phyloP scores from a whole-genome alignment of 2,329 filamentous ascomycete genomes.

The Didymella glomerata region DNA sequence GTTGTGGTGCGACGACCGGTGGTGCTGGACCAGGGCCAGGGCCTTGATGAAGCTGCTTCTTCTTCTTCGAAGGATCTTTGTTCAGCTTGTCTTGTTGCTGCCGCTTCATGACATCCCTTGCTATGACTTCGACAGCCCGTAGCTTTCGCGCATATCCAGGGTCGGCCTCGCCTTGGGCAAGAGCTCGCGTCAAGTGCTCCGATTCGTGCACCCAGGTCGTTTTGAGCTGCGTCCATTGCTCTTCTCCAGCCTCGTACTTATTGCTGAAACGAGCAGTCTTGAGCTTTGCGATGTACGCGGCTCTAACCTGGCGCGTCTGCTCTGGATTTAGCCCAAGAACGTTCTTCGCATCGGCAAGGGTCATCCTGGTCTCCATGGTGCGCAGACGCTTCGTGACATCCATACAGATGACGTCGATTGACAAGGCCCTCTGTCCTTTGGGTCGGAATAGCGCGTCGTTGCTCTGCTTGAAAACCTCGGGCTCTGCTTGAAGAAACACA shows the following conservation, averaged over 20 bases:
- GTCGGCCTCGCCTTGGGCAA: conserved; percentile 62
- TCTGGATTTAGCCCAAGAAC: conserved; percentile 73
- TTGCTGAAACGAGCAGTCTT: conserved; percentile 72
- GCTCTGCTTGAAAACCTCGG: conserved; percentile 60
- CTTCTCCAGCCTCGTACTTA: conserved; percentile 75
- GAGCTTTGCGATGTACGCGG: conserved; percentile 71
- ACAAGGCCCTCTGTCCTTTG: conserved; percentile 68
- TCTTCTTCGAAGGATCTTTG: conserved; percentile 60
- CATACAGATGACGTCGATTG: conserved; percentile 79
- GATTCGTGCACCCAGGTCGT: conserved; percentile 70
- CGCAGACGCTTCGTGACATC: conserved; percentile 85
- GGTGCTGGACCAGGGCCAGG: conserved; percentile 55
- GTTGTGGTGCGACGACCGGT: conserved; percentile 33
- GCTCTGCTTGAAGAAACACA: conserved; percentile 68
- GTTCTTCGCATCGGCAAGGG: conserved; percentile 77
- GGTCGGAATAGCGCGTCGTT: conserved; percentile 38
- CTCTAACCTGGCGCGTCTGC: conserved; percentile 71
- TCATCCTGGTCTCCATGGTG: conserved; percentile 70
- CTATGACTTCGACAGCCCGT: conserved; percentile 74
- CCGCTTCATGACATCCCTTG: conserved; percentile 80
- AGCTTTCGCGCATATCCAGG: conserved; percentile 64
- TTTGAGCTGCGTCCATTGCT: conserved; percentile 76
- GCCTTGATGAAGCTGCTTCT: conserved; percentile 51
- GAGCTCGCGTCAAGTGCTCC: conserved; percentile 62
- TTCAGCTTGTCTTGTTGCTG: conserved; percentile 72